Base-by-base conservation (phyloP, 2,329 filamentous ascomycete genomes). In the Hypoxylon sp. region DNA sequence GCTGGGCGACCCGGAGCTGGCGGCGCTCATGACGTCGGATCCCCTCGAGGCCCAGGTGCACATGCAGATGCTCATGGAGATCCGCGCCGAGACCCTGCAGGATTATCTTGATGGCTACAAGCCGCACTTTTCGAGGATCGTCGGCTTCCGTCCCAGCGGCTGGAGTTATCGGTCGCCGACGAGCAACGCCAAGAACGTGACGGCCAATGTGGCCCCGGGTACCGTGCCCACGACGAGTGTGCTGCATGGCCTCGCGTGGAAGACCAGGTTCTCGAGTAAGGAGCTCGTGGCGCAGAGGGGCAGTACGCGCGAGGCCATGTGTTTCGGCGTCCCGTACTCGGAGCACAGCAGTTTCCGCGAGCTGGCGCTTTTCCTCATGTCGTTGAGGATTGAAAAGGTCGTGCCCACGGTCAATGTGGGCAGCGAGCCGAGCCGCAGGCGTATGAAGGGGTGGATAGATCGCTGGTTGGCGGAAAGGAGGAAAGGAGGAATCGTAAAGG, bases 281-380 rank as follows among this genome's bases (percentile, higher is more conserved):
- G 91, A 97, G 62, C 84, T 99, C 41, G 83, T 88, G 0, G 90
- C 93, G 0, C 93, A 97, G 78, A 85, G 93, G 3, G 95, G 95
- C 2, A 94, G 91, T 77, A 94, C 91, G 2, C 85, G 85, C 49
- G 89, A 94, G 70, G 91, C 91, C 37, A 90, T 91, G 76, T 97
- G 93, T 76, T 97, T 96, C 70, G 94, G 93, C 0, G 95, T 98
- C 1, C 95, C 95, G 1, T 99, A 99, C 75, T 94, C 90, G 53
- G 95, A 99, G 79, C 95, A 99, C 76, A 95, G 91, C 76, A 96
- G 92, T 65, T 99, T 99, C 74, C 85, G 94, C 41, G 95, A 99
- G 81, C 78, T 99, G 74, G 94, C 93, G 0, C 90, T 98, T 85
- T 99, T 99, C 74, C 87, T 94, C 70, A 95, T 95, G 83, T 87